These are phyloP conservation scores for Pseudotulostoma volvatum DNA, from an alignment of 495 filamentous ascomycete genomes.

Conservation along the genomic window DNA sequence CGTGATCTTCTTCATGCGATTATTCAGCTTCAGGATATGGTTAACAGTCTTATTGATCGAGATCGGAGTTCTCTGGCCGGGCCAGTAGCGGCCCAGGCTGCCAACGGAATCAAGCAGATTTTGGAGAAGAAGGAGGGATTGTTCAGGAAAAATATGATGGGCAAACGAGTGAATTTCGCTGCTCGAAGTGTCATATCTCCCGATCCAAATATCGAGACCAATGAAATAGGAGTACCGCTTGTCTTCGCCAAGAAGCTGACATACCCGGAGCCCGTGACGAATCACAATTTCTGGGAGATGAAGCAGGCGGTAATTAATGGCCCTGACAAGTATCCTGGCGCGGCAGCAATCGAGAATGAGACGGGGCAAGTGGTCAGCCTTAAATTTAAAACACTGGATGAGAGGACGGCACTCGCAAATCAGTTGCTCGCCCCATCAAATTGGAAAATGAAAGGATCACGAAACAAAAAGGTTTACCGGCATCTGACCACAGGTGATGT, in stretches of 20 bases:
- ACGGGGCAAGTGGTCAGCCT: slow-evolving; percentile 82
- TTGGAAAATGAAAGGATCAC: slow-evolving; percentile 52
- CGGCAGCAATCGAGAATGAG: slow-evolving; percentile 87
- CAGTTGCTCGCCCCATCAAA: slow-evolving; percentile 81
- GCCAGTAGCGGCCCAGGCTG: slow-evolving; percentile 28
- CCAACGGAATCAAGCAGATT: slow-evolving; percentile 81
- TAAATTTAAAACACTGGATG: slow-evolving; percentile 67
- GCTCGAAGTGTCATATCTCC: slow-evolving; percentile 96
- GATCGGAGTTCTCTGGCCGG: slow-evolving; percentile 70
- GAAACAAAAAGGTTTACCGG: slow-evolving; percentile 92
- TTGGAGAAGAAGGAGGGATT: slow-evolving; percentile 98
- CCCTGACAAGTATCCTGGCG: slow-evolving; percentile 83
- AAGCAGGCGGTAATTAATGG: slow-evolving; percentile 96
- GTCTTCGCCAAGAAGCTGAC: slow-evolving; percentile 95
- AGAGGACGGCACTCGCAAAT: slow-evolving; percentile 73
- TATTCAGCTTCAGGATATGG: slow-evolving; percentile 67
- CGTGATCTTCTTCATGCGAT: slow-evolving; percentile 54
- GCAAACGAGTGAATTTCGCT: slow-evolving; percentile 97
- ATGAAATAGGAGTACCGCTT: slow-evolving; percentile 93
- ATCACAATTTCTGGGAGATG: slow-evolving; percentile 88
- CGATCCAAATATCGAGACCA: slow-evolving; percentile 96
- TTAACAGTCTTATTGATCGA: slow-evolving; percentile 80
- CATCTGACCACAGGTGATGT: slow-evolving; percentile 94
- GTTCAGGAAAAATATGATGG: slow-evolving; percentile 99
- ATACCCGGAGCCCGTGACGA: slow-evolving; percentile 92